Evolutionary conservation across 148 eudicot genomes (phyloP).

Genomic region (Persicaria tinctoria): DNA sequence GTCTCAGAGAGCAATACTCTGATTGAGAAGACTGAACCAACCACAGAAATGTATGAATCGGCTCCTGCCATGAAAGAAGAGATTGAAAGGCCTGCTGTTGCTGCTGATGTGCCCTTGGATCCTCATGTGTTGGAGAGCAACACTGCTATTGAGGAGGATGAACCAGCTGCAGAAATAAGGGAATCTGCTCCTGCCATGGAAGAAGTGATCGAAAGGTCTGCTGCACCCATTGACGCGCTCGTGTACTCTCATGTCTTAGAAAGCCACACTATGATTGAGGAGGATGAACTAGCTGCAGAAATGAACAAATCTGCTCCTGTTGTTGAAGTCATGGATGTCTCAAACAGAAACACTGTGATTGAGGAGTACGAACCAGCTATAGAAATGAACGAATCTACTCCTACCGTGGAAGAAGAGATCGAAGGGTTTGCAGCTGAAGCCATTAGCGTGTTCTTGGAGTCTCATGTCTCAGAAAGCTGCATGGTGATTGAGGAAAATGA

Average conservation of each 20-base stretch:
- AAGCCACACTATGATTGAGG: background rate
- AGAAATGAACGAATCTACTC: slow-evolving; percentile 17
- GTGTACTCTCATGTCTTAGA: background rate
- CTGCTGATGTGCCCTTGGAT: background rate
- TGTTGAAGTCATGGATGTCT: background rate
- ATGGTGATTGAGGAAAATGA: slow-evolving; percentile 4
- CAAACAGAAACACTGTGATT: background rate
- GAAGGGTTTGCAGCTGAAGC: background rate
- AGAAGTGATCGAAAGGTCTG: background rate
- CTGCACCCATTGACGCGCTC: background rate
- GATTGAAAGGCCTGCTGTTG: background rate
- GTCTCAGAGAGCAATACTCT: background rate
- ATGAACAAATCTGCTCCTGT: slow-evolving; percentile 16
- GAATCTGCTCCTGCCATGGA: slow-evolving; percentile 13
- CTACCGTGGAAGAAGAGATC: slow-evolving; percentile 4
- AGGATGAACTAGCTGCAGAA: slow-evolving; percentile 13
- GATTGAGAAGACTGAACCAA: slow-evolving; percentile 13
- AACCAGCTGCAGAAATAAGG: slow-evolving; percentile 17
- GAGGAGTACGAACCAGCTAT: slow-evolving; percentile 14
- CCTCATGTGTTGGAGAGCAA: background rate
- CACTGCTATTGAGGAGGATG: slow-evolving; percentile 12
- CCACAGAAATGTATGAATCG: slow-evolving; percentile 14
- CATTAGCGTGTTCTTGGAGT: background rate
- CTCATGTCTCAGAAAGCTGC: background rate
- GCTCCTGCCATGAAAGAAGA: slow-evolving; percentile 11